Evolutionary conservation across 306 rosid species (phyloP).

Genomic region (Sicyos edulis): DNA sequence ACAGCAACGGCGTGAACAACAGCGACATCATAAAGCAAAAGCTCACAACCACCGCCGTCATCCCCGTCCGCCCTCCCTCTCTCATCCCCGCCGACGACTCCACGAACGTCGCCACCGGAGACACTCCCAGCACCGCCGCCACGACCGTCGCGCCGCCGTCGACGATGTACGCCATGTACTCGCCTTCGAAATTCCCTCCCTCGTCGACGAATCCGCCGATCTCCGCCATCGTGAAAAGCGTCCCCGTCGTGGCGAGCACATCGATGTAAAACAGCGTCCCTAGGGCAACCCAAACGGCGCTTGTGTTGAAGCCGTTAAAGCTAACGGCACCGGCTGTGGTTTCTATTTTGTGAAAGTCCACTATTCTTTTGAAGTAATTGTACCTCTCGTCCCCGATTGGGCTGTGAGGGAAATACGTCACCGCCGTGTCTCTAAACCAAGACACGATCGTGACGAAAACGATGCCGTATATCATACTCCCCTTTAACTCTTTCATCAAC

Average conservation of each 20-base stretch:
- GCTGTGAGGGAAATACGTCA: constrained; percentile 63
- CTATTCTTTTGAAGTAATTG: constrained; percentile 58
- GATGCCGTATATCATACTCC: constrained; percentile 88
- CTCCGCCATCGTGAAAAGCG: constrained; percentile 78
- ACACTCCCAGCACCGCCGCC: constrained; percentile 62
- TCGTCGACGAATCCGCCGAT: constrained; percentile 65
- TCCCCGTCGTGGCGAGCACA: constrained; percentile 71
- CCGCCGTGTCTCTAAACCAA: constrained; percentile 73
- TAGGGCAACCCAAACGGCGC: constrained; percentile 69
- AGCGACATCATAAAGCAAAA: constrained; percentile 57
- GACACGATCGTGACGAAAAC: constrained; percentile 62
- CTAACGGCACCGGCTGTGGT: constrained; percentile 63
- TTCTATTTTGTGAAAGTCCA: constrained; percentile 64
- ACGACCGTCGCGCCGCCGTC: constrained; percentile 68
- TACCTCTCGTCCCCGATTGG: constrained; percentile 51
- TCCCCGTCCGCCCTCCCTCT: constrained; percentile 87
- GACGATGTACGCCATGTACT: constrained; percentile 68
- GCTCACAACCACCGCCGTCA: constrained; percentile 65
- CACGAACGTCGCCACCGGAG: constrained; percentile 60
- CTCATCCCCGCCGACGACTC: constrained; percentile 77
- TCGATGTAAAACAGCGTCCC: constrained; percentile 78
- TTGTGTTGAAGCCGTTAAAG: constrained; percentile 49
- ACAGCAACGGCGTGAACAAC: constrained; percentile 64
- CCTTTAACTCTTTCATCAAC: constrained; percentile 58
- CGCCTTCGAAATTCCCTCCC: constrained; percentile 75